These are phyloP conservation scores for Prunella vulgaris DNA, from an alignment of 257 asterid species.

Conservation along the genomic window DNA sequence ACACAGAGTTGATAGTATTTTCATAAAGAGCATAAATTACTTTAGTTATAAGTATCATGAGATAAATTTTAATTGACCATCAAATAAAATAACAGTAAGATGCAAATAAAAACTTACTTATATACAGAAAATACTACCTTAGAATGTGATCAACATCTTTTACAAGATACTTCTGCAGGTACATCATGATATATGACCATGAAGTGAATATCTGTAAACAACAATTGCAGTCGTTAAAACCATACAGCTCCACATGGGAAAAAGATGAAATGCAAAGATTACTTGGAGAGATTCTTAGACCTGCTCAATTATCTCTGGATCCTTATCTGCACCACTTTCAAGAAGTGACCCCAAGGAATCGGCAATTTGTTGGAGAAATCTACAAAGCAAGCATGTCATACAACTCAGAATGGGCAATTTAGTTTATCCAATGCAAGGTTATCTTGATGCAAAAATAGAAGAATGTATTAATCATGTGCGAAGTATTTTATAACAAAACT, in stretches of 20 bases:
- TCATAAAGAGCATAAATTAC: neutral
- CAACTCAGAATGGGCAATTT: neutral
- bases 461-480: neutral
- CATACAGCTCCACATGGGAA: neutral
- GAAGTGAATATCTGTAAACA: conserved; percentile 74
- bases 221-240: conserved; percentile 14
- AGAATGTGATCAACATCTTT: conserved; percentile 51
- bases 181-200: conserved; percentile 79
- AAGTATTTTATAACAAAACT: neutral
- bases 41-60: neutral
- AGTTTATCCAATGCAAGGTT: neutral
- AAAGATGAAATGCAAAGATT: conserved; percentile 12
- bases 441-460: neutral
- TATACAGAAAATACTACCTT: conserved; percentile 43
- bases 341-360: conserved; percentile 61
- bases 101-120: neutral
- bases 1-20: neutral
- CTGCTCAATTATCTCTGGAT: conserved; percentile 86
- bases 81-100: conserved; percentile 1
- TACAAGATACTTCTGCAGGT: conserved; percentile 68
- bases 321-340: conserved; percentile 83
- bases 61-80: neutral
- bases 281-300: conserved; percentile 31
- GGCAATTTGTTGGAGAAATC: conserved; percentile 64
- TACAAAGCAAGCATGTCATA: conserved; percentile 30